Evolutionary conservation across 257 asterid genomes (phyloP), one percentile per base, ranked within the genome.

Genomic region (Dorcoceras hygrometricum): DNA sequence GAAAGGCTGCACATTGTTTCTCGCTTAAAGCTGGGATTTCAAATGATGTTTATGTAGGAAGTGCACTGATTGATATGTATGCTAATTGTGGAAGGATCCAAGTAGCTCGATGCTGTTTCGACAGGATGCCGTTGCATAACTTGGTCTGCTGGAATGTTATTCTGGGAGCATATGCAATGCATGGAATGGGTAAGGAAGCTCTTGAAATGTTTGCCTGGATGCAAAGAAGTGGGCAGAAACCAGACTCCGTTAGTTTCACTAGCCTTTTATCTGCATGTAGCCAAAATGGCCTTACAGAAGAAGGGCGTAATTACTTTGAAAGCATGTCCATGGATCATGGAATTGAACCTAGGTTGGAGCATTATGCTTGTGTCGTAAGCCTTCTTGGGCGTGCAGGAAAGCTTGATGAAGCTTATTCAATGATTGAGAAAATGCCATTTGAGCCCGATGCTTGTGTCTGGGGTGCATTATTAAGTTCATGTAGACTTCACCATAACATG

Each of bases 351-450:
- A 79, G 81, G 76, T 63, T 85, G 71, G 98, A 91, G 79, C 98
- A 91, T 78, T 89, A 82, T 75, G 89, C 96, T 69, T 91, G 96
- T 77, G 73, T 91, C 61, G 95, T 89, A 68, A 83, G 88, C 80
- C 75, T 91, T 61, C 95, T 89, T 53, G 95, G 98, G 34, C 98
- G 96, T 46, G 85, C 96, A 7, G 98, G 96, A 74, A 87, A 87
- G 85, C 90, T 89, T 57, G 78, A 84, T 53, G 96, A 91, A 76
- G 95, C 98, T 3, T 82, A 82, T 78, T 79, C 87, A 29, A 51
- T 82, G 74, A 81, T 91, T 32, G 70, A 72, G 62, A 83, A 81
- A 65, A 91, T 91, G 96, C 88, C 95, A n/a, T 74, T 84, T 60
- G 86, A 78, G 75, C 85, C 98, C 0, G 98, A 91, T 76, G 87